Conservation (phyloP, 2,329 filamentous ascomycete genomes). For the Diaporthe vaccinii region DNA sequence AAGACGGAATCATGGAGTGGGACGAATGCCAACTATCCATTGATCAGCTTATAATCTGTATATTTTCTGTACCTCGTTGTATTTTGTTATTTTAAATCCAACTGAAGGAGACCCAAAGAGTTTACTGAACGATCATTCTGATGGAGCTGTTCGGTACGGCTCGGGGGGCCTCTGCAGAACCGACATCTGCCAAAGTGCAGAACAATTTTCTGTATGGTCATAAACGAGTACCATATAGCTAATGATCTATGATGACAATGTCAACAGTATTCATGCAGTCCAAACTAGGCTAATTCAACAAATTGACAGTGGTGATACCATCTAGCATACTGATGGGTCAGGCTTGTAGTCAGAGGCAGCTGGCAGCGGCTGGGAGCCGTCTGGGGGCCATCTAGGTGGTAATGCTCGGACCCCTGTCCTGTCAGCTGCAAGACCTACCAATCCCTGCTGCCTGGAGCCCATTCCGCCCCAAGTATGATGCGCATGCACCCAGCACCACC, state of each 20-base stretch:
- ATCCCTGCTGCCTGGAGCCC: conserved; percentile 18
- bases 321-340: background rate
- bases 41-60: background rate
- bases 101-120: too few relatives aligned
- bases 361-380: background rate
- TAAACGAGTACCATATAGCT: background rate
- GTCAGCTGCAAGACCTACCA: background rate
- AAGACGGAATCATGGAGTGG: background rate
- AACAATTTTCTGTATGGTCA: too few relatives aligned
- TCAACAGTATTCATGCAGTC: background rate
- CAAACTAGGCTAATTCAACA: too few relatives aligned
- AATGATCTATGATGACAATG: background rate
- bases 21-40: background rate
- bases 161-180: background rate
- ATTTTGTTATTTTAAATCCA: background rate
- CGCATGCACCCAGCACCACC: background rate
- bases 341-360: background rate
- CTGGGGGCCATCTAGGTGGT: background rate
- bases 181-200: background rate
- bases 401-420: background rate
- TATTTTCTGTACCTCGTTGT: background rate
- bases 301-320: background rate
- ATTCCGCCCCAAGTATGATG: background rate
- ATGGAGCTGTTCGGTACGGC: background rate
- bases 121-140: background rate